Evolutionary conservation across 345 rosid genomes (phyloP), one percentile per base, ranked within the genome.

Genomic region (Gossypium mustelinum): DNA sequence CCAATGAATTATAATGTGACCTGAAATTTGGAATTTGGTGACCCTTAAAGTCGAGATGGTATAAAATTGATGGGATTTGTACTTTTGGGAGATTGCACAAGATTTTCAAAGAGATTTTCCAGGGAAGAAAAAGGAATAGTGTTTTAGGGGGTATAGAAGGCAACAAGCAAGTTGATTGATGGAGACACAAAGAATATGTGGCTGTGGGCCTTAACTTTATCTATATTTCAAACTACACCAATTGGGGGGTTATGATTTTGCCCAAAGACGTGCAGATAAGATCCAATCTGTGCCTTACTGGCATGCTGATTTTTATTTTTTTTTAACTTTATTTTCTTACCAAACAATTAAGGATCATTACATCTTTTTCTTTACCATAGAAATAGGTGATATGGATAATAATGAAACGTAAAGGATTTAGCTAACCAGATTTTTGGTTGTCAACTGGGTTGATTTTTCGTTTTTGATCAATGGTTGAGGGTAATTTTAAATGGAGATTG

Each of bases 131-230:
- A 5, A 20, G 54, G 71, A 55, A 18, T 18, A 18, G 59, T 17
- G 17, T 3, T 17, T 12, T 54, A 54, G 20, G 59, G 24, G 59
- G 25, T 2, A 55, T 1, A 5, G 20, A 56, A 60, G 14, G 43
- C 27, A 54, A 5, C 41, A 34, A 60, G 43, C 68, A 54, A 73
- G 78, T 58, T 60, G 85, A 27, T 47, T 14, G 71, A 70, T 44
- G 60, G 72, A 70, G 62, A 80, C 58, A 3, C 61, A 68, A 0
- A 39, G 58, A 74, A 61, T 54, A 29, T 51, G 80, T 63, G 77
- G 61, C 1, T 73, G 85, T 81, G 82, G 88, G 78, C 81, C 86
- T 57, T 10, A 22, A 55, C 11, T 13, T 85, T 73, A 78, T 78
- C 82, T 63, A 41, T 51, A 20, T 22, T 63, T 43, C 3, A n/a